A percentile compares a stretch with the other conserved stretches of the same genome.
phyloP scores from a whole-genome alignment of 2,329 filamentous ascomycete genomes.

The Aspergillus piperis region DNA sequence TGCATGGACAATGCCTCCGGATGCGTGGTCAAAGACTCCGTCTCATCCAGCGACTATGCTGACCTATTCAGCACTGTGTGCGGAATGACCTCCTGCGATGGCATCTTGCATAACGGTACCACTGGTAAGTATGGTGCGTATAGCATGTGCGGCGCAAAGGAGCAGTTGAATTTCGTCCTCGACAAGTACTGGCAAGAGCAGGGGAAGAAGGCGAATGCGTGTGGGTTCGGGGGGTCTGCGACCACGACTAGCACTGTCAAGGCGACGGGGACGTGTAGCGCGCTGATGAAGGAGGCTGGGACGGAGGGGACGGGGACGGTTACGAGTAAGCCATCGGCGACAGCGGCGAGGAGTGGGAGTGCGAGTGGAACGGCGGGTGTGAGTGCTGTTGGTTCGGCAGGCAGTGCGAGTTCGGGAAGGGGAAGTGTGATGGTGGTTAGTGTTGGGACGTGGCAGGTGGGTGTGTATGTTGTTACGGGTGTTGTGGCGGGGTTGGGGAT shows the following conservation, averaged over 20 bases:
- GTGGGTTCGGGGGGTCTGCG: constrained; percentile 46
- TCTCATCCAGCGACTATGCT: constrained; percentile 24
- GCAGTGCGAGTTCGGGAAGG: background rate
- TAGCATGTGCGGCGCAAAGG: constrained; percentile 46
- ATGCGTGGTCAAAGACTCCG: constrained; percentile 63
- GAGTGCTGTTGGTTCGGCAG: background rate
- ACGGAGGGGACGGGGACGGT: constrained; percentile 42
- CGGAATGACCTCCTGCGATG: constrained; percentile 42
- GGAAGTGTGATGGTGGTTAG: background rate
- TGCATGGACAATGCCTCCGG: constrained; percentile 76
- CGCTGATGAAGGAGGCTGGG: constrained; percentile 44
- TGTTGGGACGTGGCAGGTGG: background rate
- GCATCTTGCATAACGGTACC: constrained; percentile 42
- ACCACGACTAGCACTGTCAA: constrained; percentile 35
- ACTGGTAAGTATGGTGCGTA: constrained; percentile 49
- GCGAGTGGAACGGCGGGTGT: background rate
- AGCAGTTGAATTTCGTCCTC: constrained; percentile 48
- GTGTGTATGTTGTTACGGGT: background rate
- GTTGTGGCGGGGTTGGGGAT: background rate
- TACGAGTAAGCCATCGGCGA: constrained; percentile 20
- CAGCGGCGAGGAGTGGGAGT: background rate
- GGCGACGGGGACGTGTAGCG: constrained; percentile 39
- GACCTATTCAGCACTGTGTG: constrained; percentile 63
- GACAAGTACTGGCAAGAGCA: constrained; percentile 49
- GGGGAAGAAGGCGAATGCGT: constrained; percentile 39